Evolutionary conservation across 2,329 filamentous ascomycete species (phyloP), one percentile per base, ranked within the genome.

Genomic region (Zasmidium cellare): DNA sequence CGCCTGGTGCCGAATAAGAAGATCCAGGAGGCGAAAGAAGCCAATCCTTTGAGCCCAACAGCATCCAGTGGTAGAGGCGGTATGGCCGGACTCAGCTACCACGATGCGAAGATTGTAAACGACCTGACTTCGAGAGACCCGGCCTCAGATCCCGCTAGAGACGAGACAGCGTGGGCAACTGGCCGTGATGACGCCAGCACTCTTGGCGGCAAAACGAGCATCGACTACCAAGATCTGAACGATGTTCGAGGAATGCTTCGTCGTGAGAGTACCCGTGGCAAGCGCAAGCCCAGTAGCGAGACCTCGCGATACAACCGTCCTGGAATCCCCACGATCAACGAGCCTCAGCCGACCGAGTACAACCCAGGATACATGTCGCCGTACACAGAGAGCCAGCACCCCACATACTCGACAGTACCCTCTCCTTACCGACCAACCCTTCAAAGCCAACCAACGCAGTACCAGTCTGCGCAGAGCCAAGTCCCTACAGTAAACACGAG

Each of bases 1-100:
- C 86, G 91, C 31, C 75, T 96, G 68, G 78, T 89, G 5, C 88
- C 89, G 2, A 62, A 47, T 9, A 66, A 65, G 53, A 72, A 69
- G 46, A 65, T 65, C 25, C 62, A 71, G 9, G 67, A 70, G 19
- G 57, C 60, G 2, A 66, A 66, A 50, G 57, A 65, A 1, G 53
- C 51, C 3, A 62, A 61, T 38, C 62, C 63, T 0, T 44, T 62
- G 23, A 59, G 46, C 19, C 53, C 61, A 2, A 63, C 51, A n/a
- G 51, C 58, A 20, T 60, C 63, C 14, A 56, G 55, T 9, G 55
- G 51, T 31, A 38, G 56, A 46, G 54, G 50, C 14, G 63, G 59
- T 22, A 56, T 57, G 35, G 61, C 65, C 5, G 69, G 67, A n/a
- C 46, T 72, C 24, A 68, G 59, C n/a, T 51, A 55, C 11, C 60